Base-by-base conservation (phyloP, 805 yeast genomes). In the Yamadazyma scolyti region DNA sequence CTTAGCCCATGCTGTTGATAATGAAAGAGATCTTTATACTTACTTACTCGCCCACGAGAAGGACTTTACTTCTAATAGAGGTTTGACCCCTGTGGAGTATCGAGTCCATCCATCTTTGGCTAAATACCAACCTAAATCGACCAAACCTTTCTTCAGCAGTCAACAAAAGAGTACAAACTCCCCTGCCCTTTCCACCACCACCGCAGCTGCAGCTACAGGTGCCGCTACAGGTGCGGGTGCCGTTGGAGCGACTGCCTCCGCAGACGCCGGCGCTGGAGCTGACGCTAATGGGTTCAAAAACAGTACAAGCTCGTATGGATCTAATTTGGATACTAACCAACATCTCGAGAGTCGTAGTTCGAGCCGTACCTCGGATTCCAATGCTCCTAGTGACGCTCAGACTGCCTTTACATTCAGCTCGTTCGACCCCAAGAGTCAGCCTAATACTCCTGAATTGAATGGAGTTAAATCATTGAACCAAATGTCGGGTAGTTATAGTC, bases 21-120 rank as follows among this genome's bases (percentile, higher is more conserved):
- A 82, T 54, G 97, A 89, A 49, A 77, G 71, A 48, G 95, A 87
- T 52, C 65, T 90, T 33, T 85, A 81, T 61, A 71, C 76, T 25
- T 85, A 75, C 48, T 66, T 90, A 31, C 49, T 77, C 41, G 73
- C 68, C 39, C 65, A 67, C 43, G 61, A 54, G 24, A 63, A 60
- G 29, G 52, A 55, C 9, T 28, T 31, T 8, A 50, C 61, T 3
- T 47, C 66, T 30, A 61, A 65, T 42, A 61, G 65, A 52, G 56
- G 62, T 23, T 62, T 82, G 42, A 59, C 69, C 4, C 88, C 90
- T 1, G 81, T 84, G 5, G 83, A 80, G 29, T 84, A 83, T 54
- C 70, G 68, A 31, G 76, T 75, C 24, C 90, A 84, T 56, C 80
- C 87, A 9, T 71, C 84, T 2, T 75, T 82, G 58, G 56, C 58